phyloP scores from a whole-genome alignment of 768 basidiomycete species.

The Leucocoprinus sp. region DNA sequence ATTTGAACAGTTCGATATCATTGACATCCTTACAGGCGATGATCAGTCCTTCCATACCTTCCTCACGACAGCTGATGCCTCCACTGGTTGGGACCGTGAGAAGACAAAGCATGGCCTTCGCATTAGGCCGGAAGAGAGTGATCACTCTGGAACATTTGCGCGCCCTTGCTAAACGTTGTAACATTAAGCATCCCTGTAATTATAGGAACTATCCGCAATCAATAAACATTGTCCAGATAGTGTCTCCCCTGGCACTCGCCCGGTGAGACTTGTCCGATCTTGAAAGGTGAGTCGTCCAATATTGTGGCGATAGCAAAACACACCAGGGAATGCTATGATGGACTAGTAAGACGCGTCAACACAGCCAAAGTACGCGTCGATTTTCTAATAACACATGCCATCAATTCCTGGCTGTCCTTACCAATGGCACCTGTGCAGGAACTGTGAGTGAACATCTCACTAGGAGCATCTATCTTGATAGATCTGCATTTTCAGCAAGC shows the following conservation, averaged over 20 bases:
- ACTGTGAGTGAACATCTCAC: slow-evolving; percentile 14
- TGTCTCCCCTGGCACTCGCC: too few relatives aligned
- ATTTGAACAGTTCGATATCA: slow-evolving; percentile 47
- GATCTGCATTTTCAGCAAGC: not conserved
- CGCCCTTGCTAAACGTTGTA: slow-evolving; percentile 49
- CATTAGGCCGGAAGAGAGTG: slow-evolving; percentile 30
- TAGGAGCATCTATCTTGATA: not conserved
- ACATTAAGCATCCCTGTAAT: not conserved
- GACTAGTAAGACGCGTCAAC: slow-evolving; percentile 21
- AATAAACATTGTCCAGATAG: too few relatives aligned
- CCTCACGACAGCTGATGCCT: slow-evolving; percentile 13
- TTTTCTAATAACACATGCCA: slow-evolving; percentile 1
- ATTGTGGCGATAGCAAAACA: too few relatives aligned
- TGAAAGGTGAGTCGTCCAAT: too few relatives aligned
- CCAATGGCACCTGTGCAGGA: not conserved
- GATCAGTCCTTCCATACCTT: slow-evolving; percentile 45
- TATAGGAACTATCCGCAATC: too few relatives aligned
- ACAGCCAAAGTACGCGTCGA: slow-evolving; percentile 21
- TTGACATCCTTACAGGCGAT: slow-evolving; percentile 43
- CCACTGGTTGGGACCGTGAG: slow-evolving; percentile 15
- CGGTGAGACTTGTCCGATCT: too few relatives aligned
- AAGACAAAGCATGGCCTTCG: slow-evolving; percentile 12
- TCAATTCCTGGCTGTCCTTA: not conserved
- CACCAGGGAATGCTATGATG: too few relatives aligned
- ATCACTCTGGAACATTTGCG: slow-evolving; percentile 55